Evolutionary conservation across 768 basidiomycete species (phyloP).

Genomic region (Podaxis sp.): DNA sequence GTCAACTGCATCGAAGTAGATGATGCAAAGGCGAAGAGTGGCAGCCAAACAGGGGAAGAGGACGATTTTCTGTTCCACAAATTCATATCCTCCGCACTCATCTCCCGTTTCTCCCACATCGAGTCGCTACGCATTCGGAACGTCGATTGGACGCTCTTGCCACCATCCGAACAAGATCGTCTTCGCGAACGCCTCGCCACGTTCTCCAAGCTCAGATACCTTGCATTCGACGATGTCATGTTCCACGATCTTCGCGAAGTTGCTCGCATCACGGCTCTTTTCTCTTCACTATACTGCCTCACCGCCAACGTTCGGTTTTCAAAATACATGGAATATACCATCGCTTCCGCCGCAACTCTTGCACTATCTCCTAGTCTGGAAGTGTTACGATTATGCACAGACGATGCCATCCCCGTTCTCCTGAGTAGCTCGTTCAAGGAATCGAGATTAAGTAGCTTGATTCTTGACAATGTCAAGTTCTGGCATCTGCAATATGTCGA

Average conservation of each 20-base stretch:
- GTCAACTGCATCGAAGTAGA: slow-evolving; percentile 25
- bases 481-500: slow-evolving; percentile 4
- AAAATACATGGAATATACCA: slow-evolving; percentile 22
- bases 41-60: neutral
- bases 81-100: slow-evolving; percentile 15
- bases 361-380: slow-evolving; percentile 18
- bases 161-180: slow-evolving; percentile 14
- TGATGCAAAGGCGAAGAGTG: slow-evolving; percentile 11
- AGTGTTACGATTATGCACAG: slow-evolving; percentile 15
- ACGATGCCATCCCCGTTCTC: slow-evolving; percentile 23
- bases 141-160: slow-evolving; percentile 25
- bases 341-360: slow-evolving; percentile 14
- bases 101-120: slow-evolving; percentile 17
- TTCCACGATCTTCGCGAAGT: slow-evolving; percentile 29
- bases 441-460: slow-evolving; percentile 1
- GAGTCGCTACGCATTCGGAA: slow-evolving; percentile 20
- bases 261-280: slow-evolving; percentile 18
- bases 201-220: slow-evolving; percentile 17
- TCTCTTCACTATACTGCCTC: slow-evolving; percentile 20
- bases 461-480: slow-evolving; percentile 6
- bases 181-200: slow-evolving; percentile 17
- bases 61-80: slow-evolving; percentile 13
- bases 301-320: slow-evolving; percentile 22
- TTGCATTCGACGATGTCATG: slow-evolving; percentile 22
- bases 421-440: slow-evolving; percentile 14